Base-by-base conservation (phyloP, 352 stramenopile species). In the Pythium aphanidermatum region DNA sequence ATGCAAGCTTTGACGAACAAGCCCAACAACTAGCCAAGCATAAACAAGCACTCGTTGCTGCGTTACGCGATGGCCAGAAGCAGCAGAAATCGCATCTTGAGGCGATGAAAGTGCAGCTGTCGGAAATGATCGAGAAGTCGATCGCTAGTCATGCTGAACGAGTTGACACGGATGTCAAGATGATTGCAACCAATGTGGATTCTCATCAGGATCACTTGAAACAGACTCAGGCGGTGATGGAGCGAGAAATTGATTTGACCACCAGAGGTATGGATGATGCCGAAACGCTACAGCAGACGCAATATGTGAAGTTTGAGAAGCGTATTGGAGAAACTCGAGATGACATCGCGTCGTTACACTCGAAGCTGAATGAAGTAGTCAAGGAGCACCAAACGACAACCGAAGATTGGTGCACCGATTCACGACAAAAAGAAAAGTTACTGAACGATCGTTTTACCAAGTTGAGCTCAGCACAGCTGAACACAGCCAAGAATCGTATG, bases 101-200 rank as follows among this genome's bases (percentile, higher is more conserved):
- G 29, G 39, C 45, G 0, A 65, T 65, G 57, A 65, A 65, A 34
- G 21, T 17, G 21, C 57, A 65, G 23, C 50, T 60, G 3, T 55
- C 39, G 4, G 36, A 55, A 8, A 44, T 59, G 4, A 59, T 64
- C 13, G 48, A 64, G 19, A 23, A 58, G 30, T 64, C 55, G 8
- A 59, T 64, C 24, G 32, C 38, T 1, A 52, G 26, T 8, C 55
- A 64, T 17, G 44, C 43, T 3, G 16, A 39, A 17, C 48, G 45
- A 0, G 51, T 64, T 20, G 55, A 64, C 32, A 39, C 42, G 3
- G 55, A 64, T 25, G 39, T 64, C 19, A 30, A 48, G 4, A 51
- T 59, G 48, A 49, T 64, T 12, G 21, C 36, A 6, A 30, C 38
- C 0, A 43, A 64, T 23, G 55, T 59, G 10, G 44, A 59, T 12